These are phyloP conservation scores for Pichia inconspicua DNA, from an alignment of 1,139 yeast genomes.

Conservation along the genomic window DNA sequence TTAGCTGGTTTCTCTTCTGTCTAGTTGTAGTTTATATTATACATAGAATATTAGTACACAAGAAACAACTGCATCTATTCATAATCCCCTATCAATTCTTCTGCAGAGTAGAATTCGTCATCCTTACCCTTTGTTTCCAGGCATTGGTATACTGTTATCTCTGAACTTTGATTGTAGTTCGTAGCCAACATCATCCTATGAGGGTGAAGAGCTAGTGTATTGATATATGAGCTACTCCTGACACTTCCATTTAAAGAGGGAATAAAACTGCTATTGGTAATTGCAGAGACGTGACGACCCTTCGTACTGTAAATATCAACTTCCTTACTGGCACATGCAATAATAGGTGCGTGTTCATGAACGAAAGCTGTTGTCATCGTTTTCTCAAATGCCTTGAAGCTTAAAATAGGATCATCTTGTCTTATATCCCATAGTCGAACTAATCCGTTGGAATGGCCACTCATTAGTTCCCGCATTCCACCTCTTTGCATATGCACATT, in stretches of 20 bases:
- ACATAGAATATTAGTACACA: not conserved
- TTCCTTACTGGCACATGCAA: slow-evolving; percentile 76
- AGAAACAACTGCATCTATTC: not conserved
- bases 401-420: slow-evolving; percentile 57
- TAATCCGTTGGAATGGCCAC: slow-evolving; percentile 77
- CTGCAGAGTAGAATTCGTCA: slow-evolving; percentile 12
- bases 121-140: slow-evolving; percentile 22
- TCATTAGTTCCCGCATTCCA: slow-evolving; percentile 81
- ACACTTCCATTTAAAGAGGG: slow-evolving; percentile 34
- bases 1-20: no score
- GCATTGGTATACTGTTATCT: slow-evolving; percentile 59
- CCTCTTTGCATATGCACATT: slow-evolving; percentile 96
- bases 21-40: no score
- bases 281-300: slow-evolving; percentile 61
- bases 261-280: slow-evolving; percentile 35
- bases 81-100: slow-evolving; percentile 12
- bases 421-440: slow-evolving; percentile 91
- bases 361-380: slow-evolving; percentile 70
- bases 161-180: slow-evolving; percentile 71
- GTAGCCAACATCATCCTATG: slow-evolving; percentile 92
- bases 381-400: slow-evolving; percentile 53
- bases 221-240: slow-evolving; percentile 47
- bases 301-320: slow-evolving; percentile 85
- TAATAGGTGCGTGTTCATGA: slow-evolving; percentile 94
- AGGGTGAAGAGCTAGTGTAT: slow-evolving; percentile 77